Base-by-base conservation (phyloP, 257 asterid species). In the Plantago major region DNA sequence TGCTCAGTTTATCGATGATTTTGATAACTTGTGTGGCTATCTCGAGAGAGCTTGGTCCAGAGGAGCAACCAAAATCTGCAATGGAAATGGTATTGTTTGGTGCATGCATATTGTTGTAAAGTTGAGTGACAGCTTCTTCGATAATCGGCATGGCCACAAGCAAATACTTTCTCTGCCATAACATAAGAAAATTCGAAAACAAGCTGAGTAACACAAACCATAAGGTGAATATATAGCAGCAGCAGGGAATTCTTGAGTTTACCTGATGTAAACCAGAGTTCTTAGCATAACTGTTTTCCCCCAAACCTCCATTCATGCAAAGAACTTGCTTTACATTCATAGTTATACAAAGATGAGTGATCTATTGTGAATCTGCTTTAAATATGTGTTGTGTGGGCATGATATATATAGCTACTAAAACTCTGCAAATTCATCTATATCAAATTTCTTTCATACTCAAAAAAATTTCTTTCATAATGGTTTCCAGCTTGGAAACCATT, bases 31-130 rank as follows among this genome's bases (percentile, higher is more conserved):
- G 81, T 71, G 1, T 52, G 46, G 10, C 71, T 67, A 9, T 69
- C 71, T 7, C 74, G 9, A 9, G 83, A 37, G 7, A 92, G 78
- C 74, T 88, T 0, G 96, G 88, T 3, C 95, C 95, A 16, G 78
- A 67, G 5, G 95, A 81, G 33, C 95, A 85, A 3, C 93, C 96
- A 75, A 85, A 52, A n/a, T 85, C 95, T 0, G 88, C 93, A 30
- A 88, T 72, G 63, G 78, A 59, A 0, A 81, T 51, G 6, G 33
- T 51, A 51, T n/a, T 37, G 10, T 67, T 76, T 0, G 10, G 72
- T 61, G 5, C 43, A 58, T 49, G n/a, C n/a, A n/a, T n/a, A n/a
- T 16, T 81, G 58, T 11, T 15, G 66, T 66, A 78, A 2, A 81
- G 33, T 8, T 73, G 62, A 22, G 62, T 69, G 13, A 81, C 70